These are phyloP conservation scores for Leptosphaerulina australis DNA, from an alignment of 2,329 filamentous ascomycete species.

Conservation along the genomic window DNA sequence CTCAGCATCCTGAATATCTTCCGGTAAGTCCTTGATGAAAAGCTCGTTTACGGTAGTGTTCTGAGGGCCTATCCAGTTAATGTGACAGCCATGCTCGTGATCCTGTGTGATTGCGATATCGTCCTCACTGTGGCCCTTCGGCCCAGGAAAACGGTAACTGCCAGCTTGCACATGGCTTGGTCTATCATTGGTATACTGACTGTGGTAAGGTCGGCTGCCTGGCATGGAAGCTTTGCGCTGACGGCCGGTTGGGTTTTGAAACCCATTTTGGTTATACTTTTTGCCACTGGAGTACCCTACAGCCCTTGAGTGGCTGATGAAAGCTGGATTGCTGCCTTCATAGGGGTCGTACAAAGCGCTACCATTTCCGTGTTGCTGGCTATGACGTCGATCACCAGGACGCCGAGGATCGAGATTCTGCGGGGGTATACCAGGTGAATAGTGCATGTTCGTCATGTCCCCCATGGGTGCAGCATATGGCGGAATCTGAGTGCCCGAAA, in stretches of 20 bases:
- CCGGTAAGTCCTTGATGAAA: constrained; percentile 33
- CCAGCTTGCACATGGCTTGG: constrained; percentile 5
- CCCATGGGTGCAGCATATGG: constrained; percentile 26
- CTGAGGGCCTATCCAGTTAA: constrained; percentile 40
- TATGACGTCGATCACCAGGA: constrained; percentile 18
- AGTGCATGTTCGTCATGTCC: constrained; percentile 40
- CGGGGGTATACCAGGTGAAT: constrained; percentile 11
- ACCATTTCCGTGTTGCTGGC: constrained; percentile 9
- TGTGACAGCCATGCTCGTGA: constrained; percentile 28
- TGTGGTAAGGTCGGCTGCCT: constrained; percentile 18
- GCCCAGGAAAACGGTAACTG: constrained; percentile 13
- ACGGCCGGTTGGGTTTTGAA: constrained; percentile 20
- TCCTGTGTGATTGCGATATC: constrained; percentile 31
- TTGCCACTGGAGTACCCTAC: constrained; percentile 19
- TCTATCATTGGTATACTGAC: constrained; percentile 17
- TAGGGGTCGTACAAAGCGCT: constrained; percentile 38
- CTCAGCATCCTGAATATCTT: constrained; percentile 19
- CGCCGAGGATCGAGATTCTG: constrained; percentile 20
- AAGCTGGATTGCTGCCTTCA: constrained; percentile 28
- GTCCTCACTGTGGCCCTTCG: constrained; percentile 8
- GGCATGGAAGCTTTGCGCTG: constrained; percentile 32
- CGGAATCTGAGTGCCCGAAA: not conserved
- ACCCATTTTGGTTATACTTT: constrained; percentile 21
- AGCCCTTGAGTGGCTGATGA: too few species aligned
- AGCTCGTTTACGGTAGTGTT: constrained; percentile 37